Base-by-base conservation (phyloP, 352 stramenopile genomes). In the Aphanomyces euteiches region DNA sequence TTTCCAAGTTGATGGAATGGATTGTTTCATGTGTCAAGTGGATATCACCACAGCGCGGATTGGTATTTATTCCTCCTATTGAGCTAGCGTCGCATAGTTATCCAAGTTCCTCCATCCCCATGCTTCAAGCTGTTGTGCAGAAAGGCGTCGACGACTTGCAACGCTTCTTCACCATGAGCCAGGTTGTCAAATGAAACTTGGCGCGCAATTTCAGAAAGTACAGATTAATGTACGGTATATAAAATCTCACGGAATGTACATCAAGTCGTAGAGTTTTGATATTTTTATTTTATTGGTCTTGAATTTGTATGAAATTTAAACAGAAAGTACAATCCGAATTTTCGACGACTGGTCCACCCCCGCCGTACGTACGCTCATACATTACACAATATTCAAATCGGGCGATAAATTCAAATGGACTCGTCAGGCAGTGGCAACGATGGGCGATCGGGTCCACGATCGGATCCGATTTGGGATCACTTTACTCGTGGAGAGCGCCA, bases 381-480 rank as follows among this genome's bases (percentile, higher is more conserved):
- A 61, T 40, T 61, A 61, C 54, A 41, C 54, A 19, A 61, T 61
- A 61, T n/a, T 61, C 54, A 37, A 61, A 61, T 61, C 21, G 37
- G 43, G 43, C 37, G n/a, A 5, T 15, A n/a, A 36, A 4, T 10
- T 8, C 10, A 17, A 3, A 70, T 70, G 64, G 64, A 70, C 5
- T 28, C 37, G 12, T 47, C 54, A 13, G 59, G 41, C 17, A n/a
- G 43, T n/a, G 17, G 10, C 5, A 70, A 43, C 38, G 64, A 70
- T 54, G 47, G 64, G 28, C 64, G 64, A 19, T 70, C 64, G 36
- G 64, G 64, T 12, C 64, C 64, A 37, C 64, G 64, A 17, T 60
- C 64, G 34, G 64, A 70, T 43, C 64, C 64, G 47, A 43, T 70
- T 34, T 70, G 64, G 64, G 64, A 70, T n/a, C 64, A 70, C 34